A percentile compares a stretch with the other conserved stretches of the same genome.
Conservation (phyloP, 345 rosid genomes). For the Populus davidiana region DNA sequence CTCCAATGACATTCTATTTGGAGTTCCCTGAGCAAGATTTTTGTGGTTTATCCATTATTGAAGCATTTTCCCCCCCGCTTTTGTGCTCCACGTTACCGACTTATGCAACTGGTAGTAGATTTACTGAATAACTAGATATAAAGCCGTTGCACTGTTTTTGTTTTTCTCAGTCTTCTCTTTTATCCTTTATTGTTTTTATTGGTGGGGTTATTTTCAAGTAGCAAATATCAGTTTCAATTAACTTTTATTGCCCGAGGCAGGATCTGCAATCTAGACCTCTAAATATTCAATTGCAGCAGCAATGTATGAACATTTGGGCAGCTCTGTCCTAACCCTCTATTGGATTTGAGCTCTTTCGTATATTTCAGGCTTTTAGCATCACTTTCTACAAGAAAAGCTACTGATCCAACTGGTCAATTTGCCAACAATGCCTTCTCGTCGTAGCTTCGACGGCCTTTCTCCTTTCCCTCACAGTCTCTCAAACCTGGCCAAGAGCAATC, state of each 20-base stretch:
- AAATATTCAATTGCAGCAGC: background rate
- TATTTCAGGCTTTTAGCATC: background rate
- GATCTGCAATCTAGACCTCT: background rate
- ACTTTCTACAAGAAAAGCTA: background rate
- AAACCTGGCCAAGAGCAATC: background rate
- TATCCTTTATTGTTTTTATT: no score
- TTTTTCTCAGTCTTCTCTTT: background rate
- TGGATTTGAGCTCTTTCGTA: background rate
- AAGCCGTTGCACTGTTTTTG: background rate
- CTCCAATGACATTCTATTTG: background rate
- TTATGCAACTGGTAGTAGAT: background rate
- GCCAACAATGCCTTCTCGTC: background rate
- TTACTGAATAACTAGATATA: background rate
- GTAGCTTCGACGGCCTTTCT: background rate
- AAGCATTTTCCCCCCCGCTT: background rate
- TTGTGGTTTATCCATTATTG: background rate
- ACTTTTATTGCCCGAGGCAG: background rate
- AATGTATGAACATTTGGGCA: background rate
- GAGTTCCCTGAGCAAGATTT: conserved; percentile 3
- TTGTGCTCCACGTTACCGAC: background rate
- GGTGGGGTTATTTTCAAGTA: background rate
- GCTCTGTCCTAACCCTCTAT: background rate
- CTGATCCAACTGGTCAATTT: background rate
- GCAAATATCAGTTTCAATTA: background rate
- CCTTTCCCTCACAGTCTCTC: background rate